Base-by-base conservation (phyloP, 2,329 filamentous ascomycete genomes). In the Coniochaeta sp. region DNA sequence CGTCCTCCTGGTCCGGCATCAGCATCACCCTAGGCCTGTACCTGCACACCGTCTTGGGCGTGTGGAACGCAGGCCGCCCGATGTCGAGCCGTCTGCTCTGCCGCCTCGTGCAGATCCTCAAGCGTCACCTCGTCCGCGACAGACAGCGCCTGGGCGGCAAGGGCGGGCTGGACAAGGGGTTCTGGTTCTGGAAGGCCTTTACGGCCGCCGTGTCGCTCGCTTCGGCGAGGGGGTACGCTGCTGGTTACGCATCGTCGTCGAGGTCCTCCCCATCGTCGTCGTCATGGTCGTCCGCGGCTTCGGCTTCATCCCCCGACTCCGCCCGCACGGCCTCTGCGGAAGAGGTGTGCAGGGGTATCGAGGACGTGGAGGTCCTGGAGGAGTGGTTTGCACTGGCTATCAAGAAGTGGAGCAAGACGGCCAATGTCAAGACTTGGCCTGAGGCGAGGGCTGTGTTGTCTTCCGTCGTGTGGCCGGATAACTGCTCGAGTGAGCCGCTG, bases 111-210 rank as follows among this genome's bases (percentile, higher is more conserved):
- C 33, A 20, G n/a, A 45, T 51, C 18, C 32, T 51, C 7, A 51
- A 45, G 35, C 32, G 33, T 10, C 31, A 51, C 32, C 24, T 51
- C 24, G 14, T 9, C 4, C 26, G 33, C 22, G 24, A 28, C 24
- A 13, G 35, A 8, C 28, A 32, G 13, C 26, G 33, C 9, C 7
- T 30, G 6, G 27, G 42, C 9, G 42, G n/a, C 8, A 27, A 46
- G 13, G 42, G 42, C 3, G 24, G 42, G 24, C 12, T 30, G 24
- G 27, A 30, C 16, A 3, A 24, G 16, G 42, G 13, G 2, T 32
- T 51, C n/a, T 51, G 49, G 49, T 32, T 51, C n/a, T 51, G 49
- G 49, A 51, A 45, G 28, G 24, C 27, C 13, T 51, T 51, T 18
- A 45, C 27, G 20, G 49, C 33, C 22, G 33, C 49, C 22, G 14